These are phyloP conservation scores for Amauroascus niger DNA, from an alignment of 2,329 filamentous ascomycete species.

Conservation along the genomic window DNA sequence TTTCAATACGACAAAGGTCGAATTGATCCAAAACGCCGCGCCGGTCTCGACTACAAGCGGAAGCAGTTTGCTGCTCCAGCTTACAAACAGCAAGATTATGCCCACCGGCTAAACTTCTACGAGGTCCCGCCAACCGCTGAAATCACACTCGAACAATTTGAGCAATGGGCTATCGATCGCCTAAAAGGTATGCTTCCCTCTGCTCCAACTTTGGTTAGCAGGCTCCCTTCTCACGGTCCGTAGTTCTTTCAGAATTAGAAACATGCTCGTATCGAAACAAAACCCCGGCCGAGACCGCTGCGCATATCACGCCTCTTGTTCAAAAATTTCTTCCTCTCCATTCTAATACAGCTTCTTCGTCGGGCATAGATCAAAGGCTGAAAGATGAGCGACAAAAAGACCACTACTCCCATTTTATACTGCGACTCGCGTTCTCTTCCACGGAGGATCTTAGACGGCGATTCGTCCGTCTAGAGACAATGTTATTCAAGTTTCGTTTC, in stretches of 20 bases:
- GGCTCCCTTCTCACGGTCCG: neutral
- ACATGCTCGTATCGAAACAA: constrained; percentile 93
- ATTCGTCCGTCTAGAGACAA: constrained; percentile 77
- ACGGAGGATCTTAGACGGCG: constrained; percentile 83
- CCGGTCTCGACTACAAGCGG: constrained; percentile 67
- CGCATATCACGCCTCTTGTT: constrained; percentile 75
- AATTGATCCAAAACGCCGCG: constrained; percentile 60
- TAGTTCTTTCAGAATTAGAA: constrained; percentile 52
- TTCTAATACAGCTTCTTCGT: constrained; percentile 57
- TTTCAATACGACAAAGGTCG: constrained; percentile 37
- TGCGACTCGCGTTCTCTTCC: constrained; percentile 81
- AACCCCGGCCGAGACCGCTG: constrained; percentile 65
- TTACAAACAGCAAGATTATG: constrained; percentile 71
- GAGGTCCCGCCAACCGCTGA: constrained; percentile 77
- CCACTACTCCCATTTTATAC: constrained; percentile 95
- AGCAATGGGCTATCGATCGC: constrained; percentile 95
- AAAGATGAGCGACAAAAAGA: constrained; percentile 77
- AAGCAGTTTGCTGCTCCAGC: constrained; percentile 71
- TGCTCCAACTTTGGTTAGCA: neutral
- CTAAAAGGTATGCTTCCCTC: constrained; percentile 52
- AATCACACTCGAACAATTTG: constrained; percentile 92
- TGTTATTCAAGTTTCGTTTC: constrained; percentile 77
- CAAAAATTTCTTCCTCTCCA: constrained; percentile 78
- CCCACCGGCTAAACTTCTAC: constrained; percentile 87
- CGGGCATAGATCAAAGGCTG: constrained; percentile 44